These are phyloP conservation scores for Hordeum vulgare DNA, from an alignment of 176 grass and related monocot genomes.

Conservation along the genomic window DNA sequence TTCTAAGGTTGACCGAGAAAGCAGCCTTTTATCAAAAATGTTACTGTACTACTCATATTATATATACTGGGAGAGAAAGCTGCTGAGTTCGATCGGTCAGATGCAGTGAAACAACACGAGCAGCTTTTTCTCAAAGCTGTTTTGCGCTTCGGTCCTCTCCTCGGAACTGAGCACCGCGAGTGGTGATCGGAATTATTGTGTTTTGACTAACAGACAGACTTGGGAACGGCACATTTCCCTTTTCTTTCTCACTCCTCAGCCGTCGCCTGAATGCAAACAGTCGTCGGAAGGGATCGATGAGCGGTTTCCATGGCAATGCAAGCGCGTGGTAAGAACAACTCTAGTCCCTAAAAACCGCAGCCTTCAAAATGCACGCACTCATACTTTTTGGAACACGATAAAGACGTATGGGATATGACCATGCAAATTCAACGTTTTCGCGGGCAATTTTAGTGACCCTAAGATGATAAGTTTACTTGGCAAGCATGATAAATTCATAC, in stretches of 20 bases:
- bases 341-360: too few relatives aligned
- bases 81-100: not conserved
- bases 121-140: slow-evolving; percentile 26
- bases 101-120: not conserved
- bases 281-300: too few relatives aligned
- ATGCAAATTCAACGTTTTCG: too few relatives aligned
- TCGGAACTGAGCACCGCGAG: not conserved
- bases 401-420: too few relatives aligned
- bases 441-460: too few relatives aligned
- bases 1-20: slow-evolving; percentile 13
- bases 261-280: not conserved
- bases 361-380: too few relatives aligned
- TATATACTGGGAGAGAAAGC: not conserved
- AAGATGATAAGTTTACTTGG: too few relatives aligned
- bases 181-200: slow-evolving; percentile 10
- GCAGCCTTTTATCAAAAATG: slow-evolving; percentile 8
- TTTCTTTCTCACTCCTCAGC: not conserved
- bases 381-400: too few relatives aligned
- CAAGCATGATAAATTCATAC: too few relatives aligned
- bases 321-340: too few relatives aligned
- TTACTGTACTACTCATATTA: too few relatives aligned
- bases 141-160: not conserved
- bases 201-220: not conserved
- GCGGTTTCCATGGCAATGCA: too few relatives aligned
- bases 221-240: slow-evolving; percentile 15